Conservation (phyloP, 129 eudicot genomes). For the Tagetes patula region DNA sequence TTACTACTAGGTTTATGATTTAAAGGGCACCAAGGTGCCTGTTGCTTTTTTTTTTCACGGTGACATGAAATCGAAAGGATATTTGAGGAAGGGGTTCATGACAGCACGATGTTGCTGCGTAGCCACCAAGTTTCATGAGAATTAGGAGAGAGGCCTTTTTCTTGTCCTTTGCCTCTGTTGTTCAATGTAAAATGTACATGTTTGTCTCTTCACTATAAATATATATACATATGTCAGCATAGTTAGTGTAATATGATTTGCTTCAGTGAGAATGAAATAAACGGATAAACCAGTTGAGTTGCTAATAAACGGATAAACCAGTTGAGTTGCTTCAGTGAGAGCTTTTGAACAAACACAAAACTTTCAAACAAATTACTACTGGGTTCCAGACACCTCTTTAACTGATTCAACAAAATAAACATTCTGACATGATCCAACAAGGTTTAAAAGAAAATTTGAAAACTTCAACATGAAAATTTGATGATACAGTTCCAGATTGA, state of each 20-base stretch:
- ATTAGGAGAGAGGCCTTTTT: slow-evolving; percentile 34
- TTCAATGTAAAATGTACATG: slow-evolving; percentile 43
- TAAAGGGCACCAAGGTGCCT: slow-evolving; percentile 39
- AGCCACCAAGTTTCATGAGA: slow-evolving; percentile 39
- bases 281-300: too few species aligned
- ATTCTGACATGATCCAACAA: slow-evolving; percentile 5
- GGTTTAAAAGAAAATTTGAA: slow-evolving; percentile 4
- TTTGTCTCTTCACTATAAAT: slow-evolving; percentile 28
- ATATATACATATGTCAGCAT: slow-evolving; percentile 7
- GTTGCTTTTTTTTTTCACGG: neutral
- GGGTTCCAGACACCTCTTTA: neutral
- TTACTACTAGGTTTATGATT: slow-evolving; percentile 32
- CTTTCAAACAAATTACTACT: neutral
- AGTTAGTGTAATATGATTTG: slow-evolving; percentile 27
- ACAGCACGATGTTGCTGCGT: slow-evolving; percentile 32
- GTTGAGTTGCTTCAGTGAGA: too few species aligned
- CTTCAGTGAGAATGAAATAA: neutral
- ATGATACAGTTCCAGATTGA: neutral
- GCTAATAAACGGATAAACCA: too few species aligned
- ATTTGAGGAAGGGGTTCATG: slow-evolving; percentile 32
- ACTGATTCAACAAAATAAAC: slow-evolving; percentile 17
- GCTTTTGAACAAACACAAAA: neutral
- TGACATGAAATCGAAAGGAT: slow-evolving; percentile 31
- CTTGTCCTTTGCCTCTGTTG: slow-evolving; percentile 22
- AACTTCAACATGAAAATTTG: slow-evolving; percentile 10